phyloP scores from a whole-genome alignment of 2,329 filamentous ascomycete genomes.

The Niveomyces coronatus region DNA sequence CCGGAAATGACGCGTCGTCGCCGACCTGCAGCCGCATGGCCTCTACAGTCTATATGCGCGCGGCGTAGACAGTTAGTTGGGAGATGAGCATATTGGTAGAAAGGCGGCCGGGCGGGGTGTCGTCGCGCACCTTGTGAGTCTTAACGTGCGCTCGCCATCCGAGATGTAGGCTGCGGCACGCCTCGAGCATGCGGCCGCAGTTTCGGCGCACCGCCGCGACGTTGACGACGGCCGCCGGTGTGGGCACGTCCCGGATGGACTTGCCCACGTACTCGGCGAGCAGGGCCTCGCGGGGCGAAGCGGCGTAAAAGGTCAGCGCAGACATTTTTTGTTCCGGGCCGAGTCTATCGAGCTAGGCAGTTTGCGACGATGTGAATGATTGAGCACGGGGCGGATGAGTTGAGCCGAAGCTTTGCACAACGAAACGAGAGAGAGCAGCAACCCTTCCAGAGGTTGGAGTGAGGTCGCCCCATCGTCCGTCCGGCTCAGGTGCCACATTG shows the following conservation, averaged over 20 bases:
- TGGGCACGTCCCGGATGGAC: constrained; percentile 47
- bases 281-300: constrained; percentile 16
- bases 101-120: no score
- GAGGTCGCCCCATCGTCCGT: no score
- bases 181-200: constrained; percentile 60
- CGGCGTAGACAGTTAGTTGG: no score
- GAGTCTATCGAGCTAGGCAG: neutral
- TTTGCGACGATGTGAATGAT: no score
- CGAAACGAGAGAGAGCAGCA: no score
- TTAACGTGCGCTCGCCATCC: constrained; percentile 72
- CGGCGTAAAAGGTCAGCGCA: constrained; percentile 15
- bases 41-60: constrained; percentile 59
- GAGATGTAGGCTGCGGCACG: constrained; percentile 47
- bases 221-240: constrained; percentile 61
- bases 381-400: no score
- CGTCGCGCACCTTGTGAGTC: constrained; percentile 58
- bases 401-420: no score
- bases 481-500: no score
- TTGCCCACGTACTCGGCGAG: constrained; percentile 39
- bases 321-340: constrained; percentile 11
- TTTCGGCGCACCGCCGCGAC: constrained; percentile 54
- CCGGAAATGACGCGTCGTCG: constrained; percentile 30
- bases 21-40: constrained; percentile 62
- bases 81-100: neutral
- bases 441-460: no score